Conservation (phyloP, 192 early-diverging fungal genomes). For the Linnemannia hyalina region DNA sequence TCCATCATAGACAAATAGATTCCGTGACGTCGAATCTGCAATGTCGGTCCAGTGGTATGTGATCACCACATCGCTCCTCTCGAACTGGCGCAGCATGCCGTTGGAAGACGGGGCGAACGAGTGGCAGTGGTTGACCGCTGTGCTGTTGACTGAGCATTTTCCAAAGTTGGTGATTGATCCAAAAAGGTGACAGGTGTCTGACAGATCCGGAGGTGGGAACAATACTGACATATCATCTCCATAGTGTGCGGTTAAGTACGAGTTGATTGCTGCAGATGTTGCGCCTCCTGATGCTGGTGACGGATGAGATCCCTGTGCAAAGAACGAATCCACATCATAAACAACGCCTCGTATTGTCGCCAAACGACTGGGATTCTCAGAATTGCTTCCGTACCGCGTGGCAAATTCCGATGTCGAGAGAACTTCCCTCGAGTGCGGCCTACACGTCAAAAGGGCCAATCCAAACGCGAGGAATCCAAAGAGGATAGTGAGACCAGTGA, state of each 20-base stretch:
- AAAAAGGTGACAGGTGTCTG: slow-evolving; percentile 12
- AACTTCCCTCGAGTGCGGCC: slow-evolving; percentile 4
- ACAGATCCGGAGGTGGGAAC: slow-evolving; percentile 12
- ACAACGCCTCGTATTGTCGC: slow-evolving; percentile 19
- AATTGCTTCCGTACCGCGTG: slow-evolving; percentile 10
- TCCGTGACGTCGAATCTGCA: neutral
- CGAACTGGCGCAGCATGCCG: neutral
- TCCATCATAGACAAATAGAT: slow-evolving; percentile 23
- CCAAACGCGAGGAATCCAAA: slow-evolving; percentile 91
- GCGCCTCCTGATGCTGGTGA: neutral
- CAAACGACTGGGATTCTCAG: neutral
- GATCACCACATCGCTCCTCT: slow-evolving; percentile 16
- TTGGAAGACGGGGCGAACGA: neutral
- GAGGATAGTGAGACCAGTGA: slow-evolving; percentile 68
- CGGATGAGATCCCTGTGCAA: slow-evolving; percentile 6
- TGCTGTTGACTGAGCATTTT: slow-evolving; percentile 7
- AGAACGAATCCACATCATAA: slow-evolving; percentile 18
- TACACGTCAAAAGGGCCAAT: slow-evolving; percentile 53
- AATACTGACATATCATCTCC: slow-evolving; percentile 17
- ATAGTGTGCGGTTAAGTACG: slow-evolving; percentile 8
- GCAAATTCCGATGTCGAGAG: slow-evolving; percentile 9
- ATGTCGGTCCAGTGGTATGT: slow-evolving; percentile 14
- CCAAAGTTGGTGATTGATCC: slow-evolving; percentile 27
- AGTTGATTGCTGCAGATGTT: neutral
- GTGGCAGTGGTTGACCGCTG: slow-evolving; percentile 23